Percentiles rank a stretch among this genome's conserved stretches.
Conservation (phyloP, 2,329 filamentous ascomycete species). For the Metarhizium rileyi region DNA sequence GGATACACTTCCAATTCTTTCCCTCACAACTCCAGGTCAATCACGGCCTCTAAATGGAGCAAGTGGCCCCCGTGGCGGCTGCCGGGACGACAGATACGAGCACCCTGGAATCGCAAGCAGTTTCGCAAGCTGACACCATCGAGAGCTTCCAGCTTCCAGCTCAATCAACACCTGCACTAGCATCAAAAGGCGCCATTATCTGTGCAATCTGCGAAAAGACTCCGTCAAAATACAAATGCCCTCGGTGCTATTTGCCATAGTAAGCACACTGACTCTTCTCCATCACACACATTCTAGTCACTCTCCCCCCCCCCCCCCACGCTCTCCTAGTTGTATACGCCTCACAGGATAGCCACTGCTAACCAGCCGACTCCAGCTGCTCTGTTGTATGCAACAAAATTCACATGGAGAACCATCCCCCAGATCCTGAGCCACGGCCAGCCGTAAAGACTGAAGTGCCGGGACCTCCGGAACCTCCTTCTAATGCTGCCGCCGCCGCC, state of each 20-base stretch:
- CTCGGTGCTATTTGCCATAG: conserved; percentile 49
- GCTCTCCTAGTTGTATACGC: not conserved
- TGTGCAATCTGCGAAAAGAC: conserved; percentile 45
- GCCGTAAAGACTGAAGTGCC: conserved; percentile 9
- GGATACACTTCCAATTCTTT: too few species aligned
- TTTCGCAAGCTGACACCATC: not conserved
- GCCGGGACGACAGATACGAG: not conserved
- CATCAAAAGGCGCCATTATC: conserved; percentile 10
- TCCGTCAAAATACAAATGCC: conserved; percentile 52
- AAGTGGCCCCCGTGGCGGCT: not conserved
- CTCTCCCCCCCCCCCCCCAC: too few species aligned
- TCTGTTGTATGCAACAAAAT: conserved; percentile 47
- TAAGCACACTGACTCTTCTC: conserved; percentile 26
- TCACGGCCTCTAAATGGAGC: conserved; percentile 1
- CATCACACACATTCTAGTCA: too few species aligned
- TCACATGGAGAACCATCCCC: conserved; percentile 41
- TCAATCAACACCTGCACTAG: not conserved
- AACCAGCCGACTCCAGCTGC: conserved; percentile 34
- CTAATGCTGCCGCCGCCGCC: not conserved
- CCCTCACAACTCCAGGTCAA: not conserved
- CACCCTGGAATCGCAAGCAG: not conserved
- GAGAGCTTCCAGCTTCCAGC: not conserved
- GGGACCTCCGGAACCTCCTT: conserved; percentile 1
- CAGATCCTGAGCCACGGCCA: conserved; percentile 24
- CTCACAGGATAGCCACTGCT: not conserved